These are phyloP conservation scores for Metschnikowia cubensis DNA, from an alignment of 805 yeast species.

Conservation along the genomic window DNA sequence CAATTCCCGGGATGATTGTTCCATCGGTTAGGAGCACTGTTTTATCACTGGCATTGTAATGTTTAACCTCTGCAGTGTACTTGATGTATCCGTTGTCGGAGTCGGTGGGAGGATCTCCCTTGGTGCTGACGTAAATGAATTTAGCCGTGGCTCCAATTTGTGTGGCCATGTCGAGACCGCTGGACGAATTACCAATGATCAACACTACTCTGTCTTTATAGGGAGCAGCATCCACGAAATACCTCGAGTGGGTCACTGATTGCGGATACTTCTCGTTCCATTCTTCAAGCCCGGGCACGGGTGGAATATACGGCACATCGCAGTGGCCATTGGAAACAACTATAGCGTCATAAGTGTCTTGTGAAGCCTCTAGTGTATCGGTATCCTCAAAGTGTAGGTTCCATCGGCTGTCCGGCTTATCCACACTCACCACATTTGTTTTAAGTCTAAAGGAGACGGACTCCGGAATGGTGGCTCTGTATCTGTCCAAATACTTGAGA, in stretches of 20 bases:
- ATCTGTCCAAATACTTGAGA: constrained; percentile 53
- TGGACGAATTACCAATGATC: constrained; percentile 73
- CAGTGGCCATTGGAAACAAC: constrained; percentile 39
- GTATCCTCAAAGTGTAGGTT: constrained; percentile 5
- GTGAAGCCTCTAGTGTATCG: constrained; percentile 6
- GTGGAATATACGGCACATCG: constrained; percentile 34
- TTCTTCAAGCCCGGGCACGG: constrained; percentile 26
- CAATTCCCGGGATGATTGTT: constrained; percentile 8
- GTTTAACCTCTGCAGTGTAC: constrained; percentile 8
- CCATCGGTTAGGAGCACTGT: constrained; percentile 12
- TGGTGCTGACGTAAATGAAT: constrained; percentile 15
- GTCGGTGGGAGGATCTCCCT: constrained; percentile 8
- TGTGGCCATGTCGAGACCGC: constrained; percentile 69
- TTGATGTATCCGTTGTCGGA: constrained; percentile 10
- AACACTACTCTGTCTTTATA: constrained; percentile 40
- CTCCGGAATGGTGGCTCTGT: constrained; percentile 38
- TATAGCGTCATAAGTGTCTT: constrained; percentile 34
- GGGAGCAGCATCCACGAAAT: constrained; percentile 23
- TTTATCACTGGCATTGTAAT: constrained; percentile 9
- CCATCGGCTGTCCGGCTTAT: constrained; percentile 13
- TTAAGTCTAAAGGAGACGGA: constrained; percentile 37
- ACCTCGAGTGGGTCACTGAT: constrained; percentile 32
- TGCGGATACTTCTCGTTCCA: constrained; percentile 26
- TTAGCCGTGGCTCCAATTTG: constrained; percentile 45
- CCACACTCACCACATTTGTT: constrained; percentile 34